These are phyloP conservation scores for Sphagnum contortum DNA, from an alignment of 225 moss, liverwort and hornwort species.

Conservation along the genomic window DNA sequence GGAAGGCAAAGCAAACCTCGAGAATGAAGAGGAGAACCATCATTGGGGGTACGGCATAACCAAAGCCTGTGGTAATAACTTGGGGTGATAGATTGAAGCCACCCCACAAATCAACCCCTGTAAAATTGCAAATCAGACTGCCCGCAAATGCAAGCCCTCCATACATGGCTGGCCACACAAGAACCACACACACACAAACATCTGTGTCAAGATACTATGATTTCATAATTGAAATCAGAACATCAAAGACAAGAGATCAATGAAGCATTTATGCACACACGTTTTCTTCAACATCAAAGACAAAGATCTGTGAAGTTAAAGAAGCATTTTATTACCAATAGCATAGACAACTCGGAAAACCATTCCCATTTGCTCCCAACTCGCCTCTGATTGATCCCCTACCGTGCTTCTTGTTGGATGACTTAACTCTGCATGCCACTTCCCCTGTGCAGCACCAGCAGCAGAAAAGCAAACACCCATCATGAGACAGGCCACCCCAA, in stretches of 20 bases:
- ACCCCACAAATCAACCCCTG: conserved; percentile 85
- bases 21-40: conserved; percentile 78
- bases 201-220: background rate
- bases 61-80: conserved; percentile 67
- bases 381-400: conserved; percentile 30
- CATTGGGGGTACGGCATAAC: conserved; percentile 91
- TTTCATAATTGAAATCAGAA: background rate
- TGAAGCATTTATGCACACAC: too few relatives aligned
- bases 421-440: conserved; percentile 26
- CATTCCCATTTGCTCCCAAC: conserved; percentile 91
- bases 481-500: too few relatives aligned
- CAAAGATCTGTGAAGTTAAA: background rate
- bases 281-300: background rate
- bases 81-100: conserved; percentile 56
- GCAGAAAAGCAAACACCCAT: too few relatives aligned
- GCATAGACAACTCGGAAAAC: conserved; percentile 77
- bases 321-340: conserved; percentile 19
- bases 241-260: background rate
- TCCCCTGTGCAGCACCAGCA: conserved; percentile 1
- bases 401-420: background rate
- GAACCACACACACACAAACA: conserved; percentile 1
- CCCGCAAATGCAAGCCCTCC: conserved; percentile 86
- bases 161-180: conserved; percentile 38
- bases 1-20: conserved; percentile 29
- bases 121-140: conserved; percentile 66